Conservation (phyloP, 352 stramenopile genomes). For the Pythium phragmiticola region DNA sequence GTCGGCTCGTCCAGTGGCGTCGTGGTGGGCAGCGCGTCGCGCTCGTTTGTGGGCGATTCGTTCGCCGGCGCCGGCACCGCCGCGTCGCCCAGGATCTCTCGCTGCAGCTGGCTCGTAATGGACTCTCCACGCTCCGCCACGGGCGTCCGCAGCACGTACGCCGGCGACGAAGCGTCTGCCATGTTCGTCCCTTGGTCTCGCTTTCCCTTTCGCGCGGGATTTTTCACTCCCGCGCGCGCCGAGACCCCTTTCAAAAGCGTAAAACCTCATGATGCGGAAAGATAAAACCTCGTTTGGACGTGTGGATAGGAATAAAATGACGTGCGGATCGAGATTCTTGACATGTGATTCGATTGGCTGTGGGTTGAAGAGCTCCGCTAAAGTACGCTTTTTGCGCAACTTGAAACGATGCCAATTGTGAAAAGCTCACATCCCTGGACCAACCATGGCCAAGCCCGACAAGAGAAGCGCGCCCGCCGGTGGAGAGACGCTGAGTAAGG, state of each 20-base stretch:
- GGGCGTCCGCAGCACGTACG: conserved; percentile 39
- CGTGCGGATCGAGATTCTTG: not conserved
- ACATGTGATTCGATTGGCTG: conserved; percentile 27
- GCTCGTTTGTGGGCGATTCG: not conserved
- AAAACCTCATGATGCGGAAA: not conserved
- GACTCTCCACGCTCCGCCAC: conserved; percentile 35
- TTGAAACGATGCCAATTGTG: conserved; percentile 23
- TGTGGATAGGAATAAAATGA: conserved; percentile 9
- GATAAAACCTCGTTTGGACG: conserved; percentile 5
- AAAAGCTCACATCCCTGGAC: conserved; percentile 30
- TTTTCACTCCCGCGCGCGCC: conserved; percentile 3
- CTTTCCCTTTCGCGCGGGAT: conserved; percentile 7
- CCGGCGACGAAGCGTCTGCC: conserved; percentile 14
- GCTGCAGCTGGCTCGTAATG: conserved; percentile 59
- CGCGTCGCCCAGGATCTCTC: conserved; percentile 50
- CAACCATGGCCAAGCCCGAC: conserved; percentile 30
- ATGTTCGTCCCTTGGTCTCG: not conserved
- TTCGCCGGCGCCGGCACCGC: not conserved
- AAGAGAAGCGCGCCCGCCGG: conserved; percentile 32
- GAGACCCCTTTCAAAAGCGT: not conserved
- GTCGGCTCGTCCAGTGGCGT: not conserved
- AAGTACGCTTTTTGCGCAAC: conserved; percentile 19
- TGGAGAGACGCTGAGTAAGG: conserved; percentile 37
- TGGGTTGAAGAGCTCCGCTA: conserved; percentile 18
- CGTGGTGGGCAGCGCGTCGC: not conserved